Conservation (phyloP, 139 green algal species). For the Coelastrella sp. region DNA sequence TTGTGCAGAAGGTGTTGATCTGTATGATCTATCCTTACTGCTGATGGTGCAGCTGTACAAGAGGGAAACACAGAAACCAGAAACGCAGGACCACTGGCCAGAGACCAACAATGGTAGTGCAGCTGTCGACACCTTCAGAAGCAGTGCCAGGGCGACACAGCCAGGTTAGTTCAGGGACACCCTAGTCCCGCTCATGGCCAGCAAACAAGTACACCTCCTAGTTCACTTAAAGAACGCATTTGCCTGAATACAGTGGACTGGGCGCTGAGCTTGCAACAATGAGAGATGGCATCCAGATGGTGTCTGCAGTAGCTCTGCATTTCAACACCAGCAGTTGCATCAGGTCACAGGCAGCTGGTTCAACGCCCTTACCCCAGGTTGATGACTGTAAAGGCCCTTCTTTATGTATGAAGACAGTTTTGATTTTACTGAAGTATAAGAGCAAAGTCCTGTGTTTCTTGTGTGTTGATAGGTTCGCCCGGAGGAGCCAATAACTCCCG, state of each 20-base stretch:
- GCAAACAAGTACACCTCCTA: too few relatives aligned
- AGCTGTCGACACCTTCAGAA: not conserved
- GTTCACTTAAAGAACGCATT: too few relatives aligned
- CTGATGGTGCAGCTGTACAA: constrained; percentile 80
- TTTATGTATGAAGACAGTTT: not conserved
- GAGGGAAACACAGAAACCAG: constrained; percentile 68
- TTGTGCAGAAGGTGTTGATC: constrained; percentile 36
- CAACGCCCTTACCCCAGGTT: not conserved
- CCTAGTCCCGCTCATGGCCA: too few relatives aligned
- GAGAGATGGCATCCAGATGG: too few relatives aligned
- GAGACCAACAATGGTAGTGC: constrained; percentile 25
- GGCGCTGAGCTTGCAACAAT: too few relatives aligned
- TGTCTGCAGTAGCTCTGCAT: too few relatives aligned
- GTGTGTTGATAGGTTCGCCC: constrained; percentile 33
- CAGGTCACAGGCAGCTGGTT: not conserved
- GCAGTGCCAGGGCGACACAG: not conserved
- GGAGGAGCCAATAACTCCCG: constrained; percentile 47
- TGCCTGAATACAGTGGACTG: too few relatives aligned
- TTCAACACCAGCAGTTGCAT: too few relatives aligned
- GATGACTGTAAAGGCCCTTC: not conserved
- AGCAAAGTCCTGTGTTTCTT: not conserved
- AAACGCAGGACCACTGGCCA: constrained; percentile 83
- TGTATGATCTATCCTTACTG: constrained; percentile 78
- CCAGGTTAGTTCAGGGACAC: constrained; percentile 5
- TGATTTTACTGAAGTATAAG: not conserved